A percentile compares a stretch with the other conserved stretches of the same genome.
Evolutionary conservation across 179 eudicot species (phyloP).

Genomic region (Patellifolia procumbens): DNA sequence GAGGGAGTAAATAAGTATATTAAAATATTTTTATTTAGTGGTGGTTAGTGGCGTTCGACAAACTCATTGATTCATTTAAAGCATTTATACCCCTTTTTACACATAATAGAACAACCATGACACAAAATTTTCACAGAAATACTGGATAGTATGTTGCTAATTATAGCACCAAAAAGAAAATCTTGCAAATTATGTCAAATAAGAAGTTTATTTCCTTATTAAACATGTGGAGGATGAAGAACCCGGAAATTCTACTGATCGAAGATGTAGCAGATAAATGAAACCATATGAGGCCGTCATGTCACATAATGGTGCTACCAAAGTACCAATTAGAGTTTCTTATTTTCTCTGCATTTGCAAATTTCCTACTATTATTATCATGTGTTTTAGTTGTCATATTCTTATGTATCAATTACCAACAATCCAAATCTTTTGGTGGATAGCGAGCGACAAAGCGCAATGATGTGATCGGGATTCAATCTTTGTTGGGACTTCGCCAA

Average conservation of each 20-base stretch:
- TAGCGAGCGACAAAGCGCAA: too few species aligned
- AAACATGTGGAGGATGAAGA: slow-evolving; percentile 20
- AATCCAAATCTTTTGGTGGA: too few species aligned
- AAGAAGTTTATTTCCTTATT: not conserved
- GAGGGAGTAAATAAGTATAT: too few species aligned
- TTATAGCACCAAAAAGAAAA: too few species aligned
- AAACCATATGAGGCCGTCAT: not conserved
- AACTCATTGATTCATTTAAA: too few species aligned
- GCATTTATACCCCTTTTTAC: not conserved
- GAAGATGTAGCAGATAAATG: not conserved
- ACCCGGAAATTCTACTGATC: slow-evolving; percentile 1
- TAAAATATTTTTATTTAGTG: too few species aligned
- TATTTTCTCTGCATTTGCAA: not conserved
- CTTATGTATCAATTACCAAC: slow-evolving; percentile 1
- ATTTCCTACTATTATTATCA: not conserved
- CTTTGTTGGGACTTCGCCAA: too few species aligned
- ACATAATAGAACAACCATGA: not conserved
- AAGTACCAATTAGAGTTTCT: not conserved
- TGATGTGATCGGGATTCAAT: too few species aligned
- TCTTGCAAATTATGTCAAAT: not conserved
- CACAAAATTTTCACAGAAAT: not conserved
- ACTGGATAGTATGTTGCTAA: too few species aligned
- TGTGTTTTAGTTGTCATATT: not conserved
- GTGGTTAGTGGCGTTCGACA: too few species aligned
- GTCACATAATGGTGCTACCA: not conserved